Evolutionary conservation across 2,329 filamentous ascomycete species (phyloP).

Genomic region (Fusarium oxysporum): DNA sequence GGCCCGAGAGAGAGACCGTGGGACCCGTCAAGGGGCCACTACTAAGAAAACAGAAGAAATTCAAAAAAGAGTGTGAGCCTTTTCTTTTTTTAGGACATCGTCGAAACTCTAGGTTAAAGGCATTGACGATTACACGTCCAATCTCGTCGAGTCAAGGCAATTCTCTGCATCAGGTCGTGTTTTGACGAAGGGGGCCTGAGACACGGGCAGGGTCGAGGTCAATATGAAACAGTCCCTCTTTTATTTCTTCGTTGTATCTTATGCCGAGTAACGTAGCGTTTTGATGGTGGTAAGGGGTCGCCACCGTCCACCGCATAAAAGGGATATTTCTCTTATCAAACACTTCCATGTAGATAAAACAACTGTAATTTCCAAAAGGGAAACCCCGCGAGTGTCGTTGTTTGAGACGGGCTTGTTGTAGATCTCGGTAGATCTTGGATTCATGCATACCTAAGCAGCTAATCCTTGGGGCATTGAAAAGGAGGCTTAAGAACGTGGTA

Average conservation of each 20-base stretch:
- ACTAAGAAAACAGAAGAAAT: conserved; percentile 12
- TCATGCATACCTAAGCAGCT: conserved; percentile 6
- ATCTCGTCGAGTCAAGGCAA: conserved; percentile 1
- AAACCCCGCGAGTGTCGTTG: conserved; percentile 2
- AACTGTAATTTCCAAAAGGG: conserved; percentile 16
- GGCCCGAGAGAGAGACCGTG: conserved; percentile 40
- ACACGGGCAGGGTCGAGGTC: conserved; percentile 31
- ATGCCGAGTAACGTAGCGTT: conserved; percentile 7
- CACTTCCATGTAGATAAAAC: conserved; percentile 20
- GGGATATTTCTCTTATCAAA: conserved; percentile 8
- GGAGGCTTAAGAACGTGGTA: conserved; percentile 13
- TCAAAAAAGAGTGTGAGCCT: not conserved
- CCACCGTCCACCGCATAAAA: conserved; percentile 12
- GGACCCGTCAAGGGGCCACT: conserved; percentile 35
- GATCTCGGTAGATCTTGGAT: conserved; percentile 31
- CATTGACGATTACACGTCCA: conserved; percentile 22
- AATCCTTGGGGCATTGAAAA: not conserved
- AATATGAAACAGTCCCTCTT: conserved; percentile 43
- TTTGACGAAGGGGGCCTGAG: conserved; percentile 41
- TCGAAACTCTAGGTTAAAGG: conserved; percentile 36
- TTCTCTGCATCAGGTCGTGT: conserved; percentile 38
- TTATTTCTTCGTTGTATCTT: conserved; percentile 15
- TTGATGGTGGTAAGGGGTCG: conserved; percentile 5
- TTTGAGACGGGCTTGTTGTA: conserved; percentile 6
- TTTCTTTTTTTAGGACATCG: conserved; percentile 37